Evolutionary conservation across 2,329 filamentous ascomycete genomes (phyloP), one percentile per base, ranked within the genome.

Genomic region (Hymenoscyphus scutula): DNA sequence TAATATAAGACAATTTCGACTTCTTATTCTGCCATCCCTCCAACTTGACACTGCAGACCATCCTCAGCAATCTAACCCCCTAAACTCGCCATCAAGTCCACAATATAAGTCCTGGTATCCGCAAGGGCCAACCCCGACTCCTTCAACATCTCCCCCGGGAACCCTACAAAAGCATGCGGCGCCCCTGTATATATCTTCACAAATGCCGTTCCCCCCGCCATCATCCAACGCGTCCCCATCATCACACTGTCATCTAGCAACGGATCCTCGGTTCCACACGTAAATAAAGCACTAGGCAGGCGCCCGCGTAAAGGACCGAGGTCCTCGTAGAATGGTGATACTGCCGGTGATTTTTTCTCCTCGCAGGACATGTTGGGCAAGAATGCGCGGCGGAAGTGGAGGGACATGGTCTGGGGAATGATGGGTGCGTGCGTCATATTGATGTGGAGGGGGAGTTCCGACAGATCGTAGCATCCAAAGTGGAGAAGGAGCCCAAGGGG

Each of bases 211-310:
- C 77, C 78, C 2, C 82, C 82, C 65, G 74, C 76, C 71, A 81
- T 80, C 68, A 72, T 69, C 83, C 83, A 86, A 73, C 83, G 84
- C 1, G 76, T 73, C 3, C 76, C 75, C 83, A 86, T 85, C 0
- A 83, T 67, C 59, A 86, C 67, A 10, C 77, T 77, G 69, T 86
- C 83, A 67, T 81, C 77, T 0, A 86, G 68, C 63, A 86, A 66
- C 5, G 77, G 77, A 71, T 86, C 84, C 62, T 81, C 77, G 5
- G 82, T 85, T 0, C 83, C 83, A 62, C 79, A 81, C 0, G 79
- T 76, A 65, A 85, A 86, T 23, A 86, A 68, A 2, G 82, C 82
- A 0, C 79, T 78, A 27, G 82, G 83, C n/a, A 84, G 70, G 59
- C 71, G 71, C 54, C 68, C 70, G 67, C 69, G 51, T 10, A 62